phyloP scores from a whole-genome alignment of 1,284 basidiomycete species.

The Leccinum holopus region DNA sequence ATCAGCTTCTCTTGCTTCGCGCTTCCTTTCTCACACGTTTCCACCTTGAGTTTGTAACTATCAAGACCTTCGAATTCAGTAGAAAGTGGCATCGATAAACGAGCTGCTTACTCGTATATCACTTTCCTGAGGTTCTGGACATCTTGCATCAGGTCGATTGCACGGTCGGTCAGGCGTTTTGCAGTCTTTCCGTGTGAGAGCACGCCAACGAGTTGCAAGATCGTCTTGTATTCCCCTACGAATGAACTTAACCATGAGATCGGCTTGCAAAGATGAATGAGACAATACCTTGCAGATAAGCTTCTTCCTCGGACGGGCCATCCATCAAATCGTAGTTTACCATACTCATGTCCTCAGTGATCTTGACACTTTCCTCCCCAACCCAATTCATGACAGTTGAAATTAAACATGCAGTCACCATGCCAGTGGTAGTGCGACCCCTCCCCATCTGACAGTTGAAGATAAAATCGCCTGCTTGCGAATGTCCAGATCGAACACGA shows the following conservation, averaged over 20 bases:
- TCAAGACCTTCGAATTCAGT: slow-evolving; percentile 9
- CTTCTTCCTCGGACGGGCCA: slow-evolving; percentile 80
- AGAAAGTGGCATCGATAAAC: not conserved
- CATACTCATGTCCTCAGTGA: slow-evolving; percentile 42
- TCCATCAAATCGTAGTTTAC: slow-evolving; percentile 66
- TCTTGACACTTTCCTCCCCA: slow-evolving; percentile 41
- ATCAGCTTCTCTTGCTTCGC: slow-evolving; percentile 73
- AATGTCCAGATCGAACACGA: slow-evolving; percentile 66
- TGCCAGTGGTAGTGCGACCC: slow-evolving; percentile 88
- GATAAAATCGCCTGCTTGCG: slow-evolving; percentile 72
- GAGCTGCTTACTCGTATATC: slow-evolving; percentile 75
- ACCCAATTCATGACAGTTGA: slow-evolving; percentile 72
- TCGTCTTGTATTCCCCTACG: slow-evolving; percentile 94
- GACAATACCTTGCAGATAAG: slow-evolving; percentile 74
- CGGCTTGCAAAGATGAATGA: not conserved
- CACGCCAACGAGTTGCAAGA: slow-evolving; percentile 90
- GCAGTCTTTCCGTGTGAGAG: slow-evolving; percentile 87
- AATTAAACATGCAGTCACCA: slow-evolving; percentile 88
- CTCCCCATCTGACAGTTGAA: slow-evolving; percentile 89
- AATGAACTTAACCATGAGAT: slow-evolving; percentile 3
- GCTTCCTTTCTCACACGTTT: slow-evolving; percentile 77
- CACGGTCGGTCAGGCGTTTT: slow-evolving; percentile 88
- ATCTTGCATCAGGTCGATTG: slow-evolving; percentile 89
- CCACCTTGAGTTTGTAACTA: slow-evolving; percentile 90
- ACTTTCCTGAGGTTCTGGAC: slow-evolving; percentile 93